phyloP scores from a whole-genome alignment of 768 basidiomycete genomes.

The Rhodocollybia butyracea region DNA sequence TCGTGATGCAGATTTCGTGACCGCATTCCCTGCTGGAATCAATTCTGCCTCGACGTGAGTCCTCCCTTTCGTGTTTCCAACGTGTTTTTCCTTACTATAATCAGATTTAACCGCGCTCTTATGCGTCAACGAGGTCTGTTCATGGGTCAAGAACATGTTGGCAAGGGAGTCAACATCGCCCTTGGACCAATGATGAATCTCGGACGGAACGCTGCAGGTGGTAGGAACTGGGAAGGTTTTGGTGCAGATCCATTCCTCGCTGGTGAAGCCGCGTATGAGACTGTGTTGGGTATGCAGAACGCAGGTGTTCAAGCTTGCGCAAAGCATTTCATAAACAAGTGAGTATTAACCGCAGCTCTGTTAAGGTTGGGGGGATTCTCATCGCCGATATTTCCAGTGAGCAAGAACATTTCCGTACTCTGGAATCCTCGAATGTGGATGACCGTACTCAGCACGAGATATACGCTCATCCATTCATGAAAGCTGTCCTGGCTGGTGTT shows the following conservation, averaged over 20 bases:
- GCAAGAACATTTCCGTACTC: conserved; percentile 61
- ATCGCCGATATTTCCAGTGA: conserved; percentile 38
- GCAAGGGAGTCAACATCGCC: conserved; percentile 81
- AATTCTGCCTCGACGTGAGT: conserved; percentile 78
- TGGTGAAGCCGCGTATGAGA: conserved; percentile 80
- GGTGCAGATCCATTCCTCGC: conserved; percentile 85
- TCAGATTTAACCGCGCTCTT: conserved; percentile 74
- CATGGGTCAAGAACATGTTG: conserved; percentile 80
- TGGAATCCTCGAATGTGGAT: conserved; percentile 64
- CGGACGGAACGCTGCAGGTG: conserved; percentile 63
- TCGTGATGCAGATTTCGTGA: conserved; percentile 68
- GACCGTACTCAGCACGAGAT: conserved; percentile 79
- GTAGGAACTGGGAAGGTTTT: conserved; percentile 95
- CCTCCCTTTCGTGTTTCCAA: background rate
- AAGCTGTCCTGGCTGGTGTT: conserved; percentile 72
- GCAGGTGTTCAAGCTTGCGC: conserved; percentile 84
- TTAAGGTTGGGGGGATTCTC: background rate
- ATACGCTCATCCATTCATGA: conserved; percentile 67
- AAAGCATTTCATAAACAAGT: conserved; percentile 82
- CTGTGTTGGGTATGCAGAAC: conserved; percentile 76
- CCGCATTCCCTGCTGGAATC: conserved; percentile 81
- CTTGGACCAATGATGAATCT: conserved; percentile 38
- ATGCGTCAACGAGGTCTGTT: conserved; percentile 73
- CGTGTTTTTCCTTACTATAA: background rate
- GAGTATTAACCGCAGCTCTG: conserved; percentile 16